Base-by-base conservation (phyloP, 2,329 filamentous ascomycete species). In the Phialemoniopsis sp. region DNA sequence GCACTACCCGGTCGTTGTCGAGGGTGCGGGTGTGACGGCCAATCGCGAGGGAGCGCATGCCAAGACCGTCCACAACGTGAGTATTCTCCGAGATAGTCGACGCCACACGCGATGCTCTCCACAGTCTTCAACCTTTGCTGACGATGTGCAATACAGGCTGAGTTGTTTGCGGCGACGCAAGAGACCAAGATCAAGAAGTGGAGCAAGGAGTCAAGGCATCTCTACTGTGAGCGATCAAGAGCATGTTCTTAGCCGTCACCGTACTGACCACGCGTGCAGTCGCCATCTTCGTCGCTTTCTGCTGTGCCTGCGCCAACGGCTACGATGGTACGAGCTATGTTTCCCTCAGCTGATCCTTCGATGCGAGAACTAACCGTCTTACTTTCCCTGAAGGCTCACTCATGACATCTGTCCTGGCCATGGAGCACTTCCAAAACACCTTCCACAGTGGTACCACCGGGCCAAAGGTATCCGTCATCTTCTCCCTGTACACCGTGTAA, bases 401-500 rank as follows among this genome's bases (percentile, higher is more conserved):
- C 18, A 67, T 71, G 56, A 72, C 59, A 6, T 55, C 50, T 37
- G 62, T 71, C 45, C 58, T 65, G 35, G 67, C 65, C 39, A 71
- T 70, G 67, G n/a, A 52, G 0, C 51, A 59, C 36, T 72, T 70
- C 55, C 57, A 66, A 41, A 37, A 56, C 0, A 57, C 54, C 2
- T 70, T 72, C 45, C 45, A 64, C 5, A 60, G 56, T 5, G 60
- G 58, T n/a, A 53, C 54, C 40, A 60, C 52, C 8, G 68, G 62
- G 13, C 44, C 53, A 16, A 54, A 57, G 36, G 65, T 70, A 35
- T 63, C 68, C 4, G 41, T 72, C 16, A 58, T 68, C 51, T 65
- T 63, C 41, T 72, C 68, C 5, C 59, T 73, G 17, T 73, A 73
- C 49, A 67, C 66, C 5, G 65, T 73, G 67, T 71, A 54, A 46